A percentile compares a stretch with the other conserved stretches of the same genome.
These are phyloP conservation scores for Passiflora organensis DNA, from an alignment of 345 rosid genomes.

Conservation along the genomic window DNA sequence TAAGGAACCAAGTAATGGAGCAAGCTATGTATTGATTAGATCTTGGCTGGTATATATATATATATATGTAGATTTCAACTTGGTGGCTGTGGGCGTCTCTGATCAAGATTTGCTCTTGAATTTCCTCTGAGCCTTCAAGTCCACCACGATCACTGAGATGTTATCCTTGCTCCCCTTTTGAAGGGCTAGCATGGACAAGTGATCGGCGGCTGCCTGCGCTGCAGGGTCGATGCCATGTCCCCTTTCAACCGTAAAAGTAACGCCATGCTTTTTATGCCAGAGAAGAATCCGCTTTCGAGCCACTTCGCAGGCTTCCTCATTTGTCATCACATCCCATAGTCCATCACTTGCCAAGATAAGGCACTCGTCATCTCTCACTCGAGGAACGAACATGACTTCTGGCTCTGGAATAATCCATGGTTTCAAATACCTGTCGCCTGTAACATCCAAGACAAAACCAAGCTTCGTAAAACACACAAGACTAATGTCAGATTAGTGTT, in stretches of 20 bases:
- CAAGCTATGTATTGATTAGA: constrained; percentile 43
- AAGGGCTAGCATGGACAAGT: constrained; percentile 30
- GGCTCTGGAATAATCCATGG: constrained; percentile 28
- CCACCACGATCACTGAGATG: constrained; percentile 32
- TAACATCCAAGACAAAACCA: background rate
- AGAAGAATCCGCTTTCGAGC: constrained; percentile 22
- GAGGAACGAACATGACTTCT: constrained; percentile 23
- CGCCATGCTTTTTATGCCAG: constrained; percentile 28
- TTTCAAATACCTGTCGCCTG: constrained; percentile 28
- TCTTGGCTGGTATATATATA: constrained; percentile 28
- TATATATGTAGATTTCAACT: constrained; percentile 19
- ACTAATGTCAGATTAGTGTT: too few relatives aligned
- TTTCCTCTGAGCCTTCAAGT: constrained; percentile 28
- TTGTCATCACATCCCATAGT: constrained; percentile 35
- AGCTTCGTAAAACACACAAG: too few relatives aligned
- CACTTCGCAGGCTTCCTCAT: constrained; percentile 26
- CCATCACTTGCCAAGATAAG: constrained; percentile 35
- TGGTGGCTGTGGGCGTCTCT: constrained; percentile 12
- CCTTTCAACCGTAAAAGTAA: constrained; percentile 6
- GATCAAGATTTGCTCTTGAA: constrained; percentile 52
- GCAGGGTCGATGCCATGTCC: constrained; percentile 17
- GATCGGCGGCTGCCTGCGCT: constrained; percentile 25
- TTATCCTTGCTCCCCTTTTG: constrained; percentile 32
- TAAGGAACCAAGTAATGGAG: constrained; percentile 69
- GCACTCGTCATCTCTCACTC: constrained; percentile 33